Percentiles rank a stretch among this genome's conserved stretches.
Evolutionary conservation across 2,329 filamentous ascomycete species (phyloP).

Genomic region (Ascochyta fabae): DNA sequence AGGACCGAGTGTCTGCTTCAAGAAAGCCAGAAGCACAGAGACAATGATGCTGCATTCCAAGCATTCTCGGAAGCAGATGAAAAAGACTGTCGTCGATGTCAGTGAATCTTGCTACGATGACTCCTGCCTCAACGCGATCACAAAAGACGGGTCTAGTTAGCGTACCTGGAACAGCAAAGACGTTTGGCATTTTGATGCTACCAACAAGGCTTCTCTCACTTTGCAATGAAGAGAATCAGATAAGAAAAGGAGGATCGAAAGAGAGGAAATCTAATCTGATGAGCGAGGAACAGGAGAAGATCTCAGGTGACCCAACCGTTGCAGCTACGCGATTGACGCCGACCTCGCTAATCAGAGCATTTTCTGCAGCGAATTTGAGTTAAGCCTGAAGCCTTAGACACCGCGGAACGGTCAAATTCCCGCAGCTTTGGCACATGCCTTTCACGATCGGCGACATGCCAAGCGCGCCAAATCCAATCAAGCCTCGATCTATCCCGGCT

Average conservation of each 20-base stretch:
- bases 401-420: conserved; percentile 2
- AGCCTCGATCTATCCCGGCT: conserved; percentile 22
- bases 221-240: background rate
- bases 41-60: conserved; percentile 85
- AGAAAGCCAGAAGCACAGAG: conserved; percentile 82
- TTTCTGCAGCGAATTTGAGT: conserved; percentile 8
- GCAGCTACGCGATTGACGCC: conserved; percentile 1
- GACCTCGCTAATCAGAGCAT: background rate
- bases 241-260: conserved; percentile 3
- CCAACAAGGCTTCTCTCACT: background rate
- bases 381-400: conserved; percentile 2
- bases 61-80: conserved; percentile 87
- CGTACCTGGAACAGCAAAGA: conserved; percentile 73
- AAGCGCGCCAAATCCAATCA: conserved; percentile 33
- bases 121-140: background rate
- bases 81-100: conserved; percentile 67
- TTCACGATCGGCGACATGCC: conserved; percentile 20
- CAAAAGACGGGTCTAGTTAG: background rate
- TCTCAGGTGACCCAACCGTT: conserved; percentile 2
- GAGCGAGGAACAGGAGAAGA: conserved; percentile 2
- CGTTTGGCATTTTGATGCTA: conserved; percentile 61
- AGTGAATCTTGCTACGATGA: background rate
- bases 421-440: conserved; percentile 4
- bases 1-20: conserved; percentile 79
- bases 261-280: conserved; percentile 35